phyloP scores from a whole-genome alignment of 164 flowering plant genomes.

The Annona cherimola region DNA sequence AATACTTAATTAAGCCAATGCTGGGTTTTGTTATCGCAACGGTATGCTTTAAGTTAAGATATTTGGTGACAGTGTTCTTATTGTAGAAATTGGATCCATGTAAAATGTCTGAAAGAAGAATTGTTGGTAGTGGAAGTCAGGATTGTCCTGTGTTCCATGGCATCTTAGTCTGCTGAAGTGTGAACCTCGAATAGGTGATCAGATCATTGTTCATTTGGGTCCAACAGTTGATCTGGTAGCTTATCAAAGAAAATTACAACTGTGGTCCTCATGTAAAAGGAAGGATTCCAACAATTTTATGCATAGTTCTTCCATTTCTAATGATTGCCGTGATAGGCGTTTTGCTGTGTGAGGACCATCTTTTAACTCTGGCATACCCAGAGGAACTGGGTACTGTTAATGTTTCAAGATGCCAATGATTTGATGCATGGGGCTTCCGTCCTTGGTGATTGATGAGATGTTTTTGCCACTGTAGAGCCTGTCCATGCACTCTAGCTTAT shows the following conservation, averaged over 20 bases:
- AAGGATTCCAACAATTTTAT: not conserved
- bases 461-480: not conserved
- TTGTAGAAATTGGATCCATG: not conserved
- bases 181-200: not conserved
- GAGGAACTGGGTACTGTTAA: no score
- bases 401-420: not conserved
- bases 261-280: not conserved
- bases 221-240: not conserved
- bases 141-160: not conserved
- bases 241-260: not conserved
- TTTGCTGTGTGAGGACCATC: no score
- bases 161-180: not conserved
- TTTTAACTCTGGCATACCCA: no score
- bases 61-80: not conserved
- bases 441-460: not conserved
- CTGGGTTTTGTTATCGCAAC: slow-evolving; percentile 86
- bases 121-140: not conserved
- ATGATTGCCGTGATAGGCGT: not conserved
- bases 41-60: slow-evolving; percentile 37
- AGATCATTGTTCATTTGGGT: no score
- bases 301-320: not conserved
- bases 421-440: not conserved
- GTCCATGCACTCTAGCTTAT: not conserved
- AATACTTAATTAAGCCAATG: slow-evolving; percentile 83
- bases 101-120: not conserved